A percentile compares a stretch with the other conserved stretches of the same genome.
These are phyloP conservation scores for Aureobasidium leucospermi DNA, from an alignment of 2,329 filamentous ascomycete species.

Conservation along the genomic window DNA sequence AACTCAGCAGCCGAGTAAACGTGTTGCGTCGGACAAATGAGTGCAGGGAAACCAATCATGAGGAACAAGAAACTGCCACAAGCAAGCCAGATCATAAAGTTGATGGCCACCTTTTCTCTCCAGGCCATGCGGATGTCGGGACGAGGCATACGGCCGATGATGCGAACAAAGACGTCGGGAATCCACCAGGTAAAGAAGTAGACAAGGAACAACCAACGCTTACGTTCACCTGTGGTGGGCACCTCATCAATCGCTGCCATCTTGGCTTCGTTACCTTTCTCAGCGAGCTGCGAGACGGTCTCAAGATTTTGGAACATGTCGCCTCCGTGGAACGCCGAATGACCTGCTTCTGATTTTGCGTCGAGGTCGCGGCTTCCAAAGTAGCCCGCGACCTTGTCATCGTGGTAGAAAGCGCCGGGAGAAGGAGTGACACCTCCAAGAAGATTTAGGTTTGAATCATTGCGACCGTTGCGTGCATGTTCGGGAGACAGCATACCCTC, in stretches of 20 bases:
- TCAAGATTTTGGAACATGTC: slow-evolving; percentile 99
- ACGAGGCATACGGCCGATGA: slow-evolving; percentile 75
- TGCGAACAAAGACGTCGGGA: slow-evolving; percentile 73
- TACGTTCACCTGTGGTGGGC: slow-evolving; percentile 68
- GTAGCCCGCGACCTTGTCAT: slow-evolving; percentile 75
- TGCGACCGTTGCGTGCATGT: slow-evolving; percentile 44
- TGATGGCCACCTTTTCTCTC: slow-evolving; percentile 97
- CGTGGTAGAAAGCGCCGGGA: slow-evolving; percentile 54
- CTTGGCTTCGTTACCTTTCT: slow-evolving; percentile 86
- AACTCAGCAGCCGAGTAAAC: slow-evolving; percentile 78
- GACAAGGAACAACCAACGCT: slow-evolving; percentile 82
- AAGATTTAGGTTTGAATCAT: slow-evolving; percentile 51
- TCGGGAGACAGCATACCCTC: slow-evolving; percentile 51
- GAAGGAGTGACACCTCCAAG: slow-evolving; percentile 42
- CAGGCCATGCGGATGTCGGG: slow-evolving; percentile 90
- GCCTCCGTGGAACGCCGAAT: slow-evolving; percentile 80
- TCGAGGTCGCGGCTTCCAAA: slow-evolving; percentile 77
- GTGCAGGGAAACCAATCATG: slow-evolving; percentile 66
- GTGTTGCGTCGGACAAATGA: slow-evolving; percentile 88
- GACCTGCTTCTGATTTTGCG: slow-evolving; percentile 81
- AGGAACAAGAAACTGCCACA: slow-evolving; percentile 78
- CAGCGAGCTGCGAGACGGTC: slow-evolving; percentile 86
- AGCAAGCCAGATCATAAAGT: slow-evolving; percentile 88
- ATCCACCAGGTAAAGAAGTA: slow-evolving; percentile 79
- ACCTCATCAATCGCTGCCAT: slow-evolving; percentile 86